A percentile compares a stretch with the other conserved stretches of the same genome.
Evolutionary conservation across 2,329 filamentous ascomycete species (phyloP).

Genomic region (Coniochaeta ligniaria): DNA sequence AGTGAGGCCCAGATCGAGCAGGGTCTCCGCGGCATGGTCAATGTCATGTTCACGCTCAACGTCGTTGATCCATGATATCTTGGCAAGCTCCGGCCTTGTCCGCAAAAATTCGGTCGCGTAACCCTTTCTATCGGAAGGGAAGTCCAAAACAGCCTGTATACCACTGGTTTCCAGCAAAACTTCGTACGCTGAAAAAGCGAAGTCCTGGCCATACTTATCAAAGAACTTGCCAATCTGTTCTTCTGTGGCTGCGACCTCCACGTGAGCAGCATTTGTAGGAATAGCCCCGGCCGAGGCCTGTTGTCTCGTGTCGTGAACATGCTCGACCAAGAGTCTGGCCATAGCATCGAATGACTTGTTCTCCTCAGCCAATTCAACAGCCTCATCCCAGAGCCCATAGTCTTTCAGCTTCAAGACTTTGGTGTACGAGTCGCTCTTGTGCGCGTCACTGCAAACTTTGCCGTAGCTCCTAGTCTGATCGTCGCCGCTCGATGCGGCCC

Average conservation of each 20-base stretch:
- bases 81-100: slow-evolving; percentile 62
- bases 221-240: slow-evolving; percentile 47
- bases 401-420: slow-evolving; percentile 47
- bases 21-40: slow-evolving; percentile 60
- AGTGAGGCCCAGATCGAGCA: slow-evolving; percentile 62
- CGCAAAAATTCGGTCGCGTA: slow-evolving; percentile 75
- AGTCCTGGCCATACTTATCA: slow-evolving; percentile 55
- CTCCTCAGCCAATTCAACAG: slow-evolving; percentile 50
- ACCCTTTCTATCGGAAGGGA: slow-evolving; percentile 58
- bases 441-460: slow-evolving; percentile 40
- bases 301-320: slow-evolving; percentile 36
- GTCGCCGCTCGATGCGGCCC: slow-evolving; percentile 37
- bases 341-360: slow-evolving; percentile 48
- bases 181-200: slow-evolving; percentile 73
- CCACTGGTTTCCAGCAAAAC: slow-evolving; percentile 64
- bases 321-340: slow-evolving; percentile 47
- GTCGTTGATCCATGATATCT: slow-evolving; percentile 93
- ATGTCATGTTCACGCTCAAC: slow-evolving; percentile 71
- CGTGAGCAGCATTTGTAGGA: slow-evolving; percentile 24
- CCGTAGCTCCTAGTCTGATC: slow-evolving; percentile 31
- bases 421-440: slow-evolving; percentile 41
- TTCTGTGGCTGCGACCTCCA: slow-evolving; percentile 37
- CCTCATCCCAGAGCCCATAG: slow-evolving; percentile 50
- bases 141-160: slow-evolving; percentile 62
- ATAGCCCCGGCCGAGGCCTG: slow-evolving; percentile 23